phyloP scores from a whole-genome alignment of 768 basidiomycete genomes.

The Calocybe gangraenosa region DNA sequence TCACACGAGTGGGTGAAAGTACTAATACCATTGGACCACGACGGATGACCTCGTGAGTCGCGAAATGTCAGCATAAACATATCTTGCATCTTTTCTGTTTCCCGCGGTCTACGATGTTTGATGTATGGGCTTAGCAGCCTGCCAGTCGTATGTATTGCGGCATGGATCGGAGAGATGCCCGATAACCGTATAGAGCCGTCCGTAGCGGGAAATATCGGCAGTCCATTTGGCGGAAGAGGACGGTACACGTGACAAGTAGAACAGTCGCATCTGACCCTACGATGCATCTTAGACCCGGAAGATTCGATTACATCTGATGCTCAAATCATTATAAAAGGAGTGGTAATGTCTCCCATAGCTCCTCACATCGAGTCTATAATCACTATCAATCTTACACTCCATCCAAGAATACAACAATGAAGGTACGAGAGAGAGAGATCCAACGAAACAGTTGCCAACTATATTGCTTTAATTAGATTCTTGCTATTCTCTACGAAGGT shows the following conservation, averaged over 20 bases:
- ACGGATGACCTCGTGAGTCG: slow-evolving; percentile 3
- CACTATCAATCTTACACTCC: no score
- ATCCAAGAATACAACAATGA: slow-evolving; percentile 27
- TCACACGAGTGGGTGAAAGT: not conserved
- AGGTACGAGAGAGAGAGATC: slow-evolving; percentile 36
- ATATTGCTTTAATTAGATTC: no score
- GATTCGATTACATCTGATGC: slow-evolving; percentile 12
- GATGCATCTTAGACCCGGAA: slow-evolving; percentile 9
- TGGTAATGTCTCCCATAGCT: not conserved
- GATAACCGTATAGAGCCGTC: not conserved
- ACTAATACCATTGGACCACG: not conserved
- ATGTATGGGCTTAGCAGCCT: no score
- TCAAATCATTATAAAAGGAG: slow-evolving; percentile 4
- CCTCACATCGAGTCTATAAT: no score
- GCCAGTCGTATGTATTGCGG: no score
- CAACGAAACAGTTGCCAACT: no score
- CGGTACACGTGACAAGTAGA: slow-evolving; percentile 12
- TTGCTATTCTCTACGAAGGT: slow-evolving; percentile 74
- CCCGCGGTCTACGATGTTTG: not conserved
- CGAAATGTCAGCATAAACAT: no score
- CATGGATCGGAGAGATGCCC: not conserved
- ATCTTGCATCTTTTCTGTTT: no score
- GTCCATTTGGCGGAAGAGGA: slow-evolving; percentile 4
- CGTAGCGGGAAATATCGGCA: slow-evolving; percentile 7
- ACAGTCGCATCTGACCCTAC: slow-evolving; percentile 3